Percentiles rank a stretch among this genome's conserved stretches.
These are phyloP conservation scores for Phyllostachys edulis DNA, from an alignment of 176 grass and related monocot genomes.

Conservation along the genomic window DNA sequence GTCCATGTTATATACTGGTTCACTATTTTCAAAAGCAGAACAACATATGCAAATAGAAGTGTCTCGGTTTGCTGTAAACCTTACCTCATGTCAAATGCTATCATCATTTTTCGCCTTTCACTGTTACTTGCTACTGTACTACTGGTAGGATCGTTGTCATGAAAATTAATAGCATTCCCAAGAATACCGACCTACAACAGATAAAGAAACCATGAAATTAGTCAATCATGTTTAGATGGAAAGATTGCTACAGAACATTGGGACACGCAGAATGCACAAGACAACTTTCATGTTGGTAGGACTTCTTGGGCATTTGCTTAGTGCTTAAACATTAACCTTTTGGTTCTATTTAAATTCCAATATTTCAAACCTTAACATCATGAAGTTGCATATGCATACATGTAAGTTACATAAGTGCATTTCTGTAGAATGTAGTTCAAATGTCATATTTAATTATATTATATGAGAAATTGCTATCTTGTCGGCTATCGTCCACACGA, in stretches of 20 bases:
- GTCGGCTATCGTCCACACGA: neutral
- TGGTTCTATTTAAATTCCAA: no score
- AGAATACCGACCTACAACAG: conserved; percentile 86
- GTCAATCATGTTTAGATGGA: conserved; percentile 10
- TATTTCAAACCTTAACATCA: neutral
- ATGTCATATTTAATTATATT: conserved; percentile 12
- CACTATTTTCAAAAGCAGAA: conserved; percentile 4
- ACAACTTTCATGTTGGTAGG: neutral
- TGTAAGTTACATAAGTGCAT: neutral
- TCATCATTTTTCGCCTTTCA: conserved; percentile 86
- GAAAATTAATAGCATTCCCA: conserved; percentile 90
- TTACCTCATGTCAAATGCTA: conserved; percentile 98
- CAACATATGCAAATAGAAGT: neutral
- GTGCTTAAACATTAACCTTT: no score
- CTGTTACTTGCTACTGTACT: conserved; percentile 43
- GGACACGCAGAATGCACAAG: neutral
- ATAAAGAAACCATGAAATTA: conserved; percentile 19
- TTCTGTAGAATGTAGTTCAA: conserved; percentile 13
- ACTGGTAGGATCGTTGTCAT: conserved; percentile 49
- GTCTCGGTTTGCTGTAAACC: conserved; percentile 9
- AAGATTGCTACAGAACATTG: neutral
- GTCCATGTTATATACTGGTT: neutral
- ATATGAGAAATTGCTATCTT: neutral
- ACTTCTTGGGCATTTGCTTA: neutral
- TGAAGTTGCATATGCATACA: neutral